Conservation (phyloP, 2,329 filamentous ascomycete genomes). For the Hymenoscyphus albidus region DNA sequence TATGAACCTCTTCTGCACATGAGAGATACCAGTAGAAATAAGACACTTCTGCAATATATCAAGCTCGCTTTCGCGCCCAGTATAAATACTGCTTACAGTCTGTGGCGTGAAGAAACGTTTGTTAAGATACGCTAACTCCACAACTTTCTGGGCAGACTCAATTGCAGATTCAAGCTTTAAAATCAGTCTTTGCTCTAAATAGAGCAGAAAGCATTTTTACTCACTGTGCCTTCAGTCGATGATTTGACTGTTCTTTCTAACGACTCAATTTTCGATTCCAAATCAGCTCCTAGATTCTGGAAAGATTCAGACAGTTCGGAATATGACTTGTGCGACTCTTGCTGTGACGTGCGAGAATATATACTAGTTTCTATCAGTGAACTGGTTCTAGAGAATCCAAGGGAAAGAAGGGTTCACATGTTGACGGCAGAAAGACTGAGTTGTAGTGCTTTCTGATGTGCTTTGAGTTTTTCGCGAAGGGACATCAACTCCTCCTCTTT, state of each 20-base stretch:
- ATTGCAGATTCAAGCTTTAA: conserved; percentile 10
- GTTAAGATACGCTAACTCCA: background rate
- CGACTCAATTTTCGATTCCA: conserved; percentile 13
- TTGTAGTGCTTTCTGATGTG: background rate
- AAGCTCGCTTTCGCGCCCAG: background rate
- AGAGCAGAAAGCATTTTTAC: background rate
- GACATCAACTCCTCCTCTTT: conserved; percentile 11
- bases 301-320: conserved; percentile 9
- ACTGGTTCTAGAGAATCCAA: background rate
- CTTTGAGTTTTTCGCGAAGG: conserved; percentile 11
- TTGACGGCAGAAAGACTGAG: background rate
- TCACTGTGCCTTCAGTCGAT: conserved; percentile 8
- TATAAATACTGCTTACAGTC: conserved; percentile 3
- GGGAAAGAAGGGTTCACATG: background rate
- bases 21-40: background rate
- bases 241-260: conserved; percentile 6
- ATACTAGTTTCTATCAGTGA: background rate
- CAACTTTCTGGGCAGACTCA: conserved; percentile 9
- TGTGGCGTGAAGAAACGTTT: background rate
- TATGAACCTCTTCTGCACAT: conserved; percentile 11
- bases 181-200: conserved; percentile 5
- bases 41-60: background rate
- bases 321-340: background rate
- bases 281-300: conserved; percentile 10
- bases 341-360: background rate